phyloP scores from a whole-genome alignment of 306 rosid genomes.

The Corylus americana region DNA sequence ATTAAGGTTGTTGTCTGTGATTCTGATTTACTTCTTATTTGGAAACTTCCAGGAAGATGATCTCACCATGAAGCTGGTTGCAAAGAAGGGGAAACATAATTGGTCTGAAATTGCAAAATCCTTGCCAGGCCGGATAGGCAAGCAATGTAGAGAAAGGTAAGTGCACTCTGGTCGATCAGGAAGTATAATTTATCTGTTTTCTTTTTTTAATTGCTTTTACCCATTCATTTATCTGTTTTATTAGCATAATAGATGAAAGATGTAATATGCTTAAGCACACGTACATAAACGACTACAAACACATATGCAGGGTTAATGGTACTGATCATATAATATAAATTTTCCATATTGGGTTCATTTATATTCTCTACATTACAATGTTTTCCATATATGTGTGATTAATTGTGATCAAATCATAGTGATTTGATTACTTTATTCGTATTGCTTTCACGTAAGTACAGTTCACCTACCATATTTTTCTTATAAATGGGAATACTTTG shows the following conservation, averaged over 20 bases:
- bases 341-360: too few relatives aligned
- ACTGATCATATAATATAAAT: too few relatives aligned
- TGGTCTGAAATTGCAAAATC: slow-evolving; percentile 47
- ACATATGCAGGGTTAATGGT: too few relatives aligned
- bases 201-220: not conserved
- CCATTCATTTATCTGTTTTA: not conserved
- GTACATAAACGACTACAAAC: too few relatives aligned
- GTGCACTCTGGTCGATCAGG: not conserved
- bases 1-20: not conserved
- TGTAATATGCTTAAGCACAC: not conserved
- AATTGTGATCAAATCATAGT: too few relatives aligned
- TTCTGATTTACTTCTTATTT: not conserved
- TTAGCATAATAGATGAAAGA: not conserved
- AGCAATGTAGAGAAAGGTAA: slow-evolving; percentile 58
- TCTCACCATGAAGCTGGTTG: slow-evolving; percentile 30
- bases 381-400: too few relatives aligned
- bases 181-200: not conserved
- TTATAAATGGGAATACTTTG: too few relatives aligned
- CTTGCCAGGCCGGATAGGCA: slow-evolving; percentile 62
- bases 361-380: too few relatives aligned
- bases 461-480: too few relatives aligned
- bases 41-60: slow-evolving; percentile 44
- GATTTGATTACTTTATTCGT: too few relatives aligned
- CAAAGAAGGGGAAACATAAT: slow-evolving; percentile 34
- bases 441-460: too few relatives aligned